Evolutionary conservation across 1,284 basidiomycete species (phyloP).

Genomic region (Coniophora puteana): DNA sequence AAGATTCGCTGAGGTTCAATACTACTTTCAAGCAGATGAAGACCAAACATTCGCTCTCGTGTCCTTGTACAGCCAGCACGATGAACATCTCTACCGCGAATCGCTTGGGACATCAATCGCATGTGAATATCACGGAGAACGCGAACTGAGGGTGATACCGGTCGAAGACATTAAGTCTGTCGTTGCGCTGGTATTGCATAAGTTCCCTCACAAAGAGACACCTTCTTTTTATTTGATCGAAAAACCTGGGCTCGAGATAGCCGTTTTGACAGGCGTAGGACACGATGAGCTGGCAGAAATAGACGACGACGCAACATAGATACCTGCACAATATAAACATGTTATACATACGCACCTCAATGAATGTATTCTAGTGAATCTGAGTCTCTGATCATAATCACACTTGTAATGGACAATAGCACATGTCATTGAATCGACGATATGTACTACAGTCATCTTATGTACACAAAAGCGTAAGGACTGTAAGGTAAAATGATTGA

Average conservation of each 20-base stretch:
- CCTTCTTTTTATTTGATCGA: not conserved
- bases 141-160: slow-evolving; percentile 14
- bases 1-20: slow-evolving; percentile 21
- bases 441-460: too few species aligned
- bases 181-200: slow-evolving; percentile 20
- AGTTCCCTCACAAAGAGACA: not conserved
- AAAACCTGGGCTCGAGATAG: not conserved
- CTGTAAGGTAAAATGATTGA: too few species aligned
- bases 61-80: slow-evolving; percentile 14
- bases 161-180: slow-evolving; percentile 18
- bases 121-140: slow-evolving; percentile 13
- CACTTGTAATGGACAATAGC: too few species aligned
- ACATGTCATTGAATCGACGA: too few species aligned
- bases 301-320: not conserved
- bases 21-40: slow-evolving; percentile 14
- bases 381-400: too few species aligned
- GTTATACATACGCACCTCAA: too few species aligned
- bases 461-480: too few species aligned
- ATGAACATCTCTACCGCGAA: slow-evolving; percentile 11
- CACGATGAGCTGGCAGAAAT: not conserved
- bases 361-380: too few species aligned
- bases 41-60: slow-evolving; percentile 15
- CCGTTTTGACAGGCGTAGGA: not conserved
- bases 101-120: slow-evolving; percentile 19
- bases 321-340: too few species aligned